phyloP scores from a whole-genome alignment of 768 basidiomycete species.

The Leccinum arenicola region DNA sequence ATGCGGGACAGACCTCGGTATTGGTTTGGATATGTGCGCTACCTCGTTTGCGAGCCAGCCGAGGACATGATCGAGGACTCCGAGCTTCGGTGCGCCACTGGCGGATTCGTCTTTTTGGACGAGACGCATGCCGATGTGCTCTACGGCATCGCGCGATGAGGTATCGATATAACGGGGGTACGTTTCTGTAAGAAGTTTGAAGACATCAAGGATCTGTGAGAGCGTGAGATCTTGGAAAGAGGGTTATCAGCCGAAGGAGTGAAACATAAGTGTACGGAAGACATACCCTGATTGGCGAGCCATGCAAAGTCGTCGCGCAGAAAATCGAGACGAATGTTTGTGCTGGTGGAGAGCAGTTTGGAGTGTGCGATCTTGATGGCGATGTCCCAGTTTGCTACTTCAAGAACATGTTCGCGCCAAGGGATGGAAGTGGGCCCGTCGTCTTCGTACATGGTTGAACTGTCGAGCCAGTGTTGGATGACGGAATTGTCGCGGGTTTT shows the following conservation, averaged over 20 bases:
- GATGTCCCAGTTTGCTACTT: conserved; percentile 50
- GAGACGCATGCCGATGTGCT: conserved; percentile 61
- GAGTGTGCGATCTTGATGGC: conserved; percentile 54
- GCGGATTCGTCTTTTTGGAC: conserved; percentile 58
- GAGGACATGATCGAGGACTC: conserved; percentile 67
- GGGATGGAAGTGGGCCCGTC: conserved; percentile 23
- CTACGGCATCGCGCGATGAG: conserved; percentile 67
- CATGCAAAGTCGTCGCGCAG: conserved; percentile 59
- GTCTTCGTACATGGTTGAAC: conserved; percentile 25
- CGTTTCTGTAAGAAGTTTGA: conserved; percentile 69
- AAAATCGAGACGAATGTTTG: conserved; percentile 55
- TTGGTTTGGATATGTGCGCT: conserved; percentile 50
- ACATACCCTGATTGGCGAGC: conserved; percentile 57
- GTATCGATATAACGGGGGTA: conserved; percentile 78
- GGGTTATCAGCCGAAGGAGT: conserved; percentile 2
- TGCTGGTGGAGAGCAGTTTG: conserved; percentile 48
- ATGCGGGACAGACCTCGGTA: conserved; percentile 50
- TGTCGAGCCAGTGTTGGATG: conserved; percentile 56
- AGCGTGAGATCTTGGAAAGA: conserved; percentile 55
- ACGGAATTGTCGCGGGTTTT: neutral
- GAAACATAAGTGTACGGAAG: neutral
- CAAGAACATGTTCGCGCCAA: conserved; percentile 53
- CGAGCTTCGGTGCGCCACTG: conserved; percentile 44
- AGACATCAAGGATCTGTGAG: conserved; percentile 64
- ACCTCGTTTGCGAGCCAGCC: conserved; percentile 77